Percentiles rank a stretch among this genome's conserved stretches.
phyloP scores from a whole-genome alignment of 257 asterid genomes.

The Oldenlandia corymbosa region DNA sequence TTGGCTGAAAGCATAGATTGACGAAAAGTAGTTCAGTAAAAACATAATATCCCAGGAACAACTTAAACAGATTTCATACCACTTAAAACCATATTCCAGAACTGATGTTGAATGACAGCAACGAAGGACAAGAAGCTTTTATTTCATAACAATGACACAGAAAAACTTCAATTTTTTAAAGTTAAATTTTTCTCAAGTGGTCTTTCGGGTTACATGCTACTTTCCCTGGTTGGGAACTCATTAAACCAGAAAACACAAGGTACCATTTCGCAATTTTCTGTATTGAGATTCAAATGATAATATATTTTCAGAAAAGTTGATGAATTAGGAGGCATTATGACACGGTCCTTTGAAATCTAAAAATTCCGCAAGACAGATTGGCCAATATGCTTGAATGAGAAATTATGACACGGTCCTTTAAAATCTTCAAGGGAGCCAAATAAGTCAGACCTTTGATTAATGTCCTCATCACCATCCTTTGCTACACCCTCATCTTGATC shows the following conservation, averaged over 20 bases:
- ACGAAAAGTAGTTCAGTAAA: background rate
- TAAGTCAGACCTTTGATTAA: conserved; percentile 57
- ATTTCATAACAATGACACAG: background rate
- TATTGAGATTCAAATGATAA: too few relatives aligned
- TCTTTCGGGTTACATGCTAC: background rate
- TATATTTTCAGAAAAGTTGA: too few relatives aligned
- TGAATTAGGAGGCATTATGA: too few relatives aligned
- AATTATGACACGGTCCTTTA: too few relatives aligned
- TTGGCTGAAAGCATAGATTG: background rate
- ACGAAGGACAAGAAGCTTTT: background rate
- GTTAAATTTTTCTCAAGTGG: background rate
- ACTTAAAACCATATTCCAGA: background rate
- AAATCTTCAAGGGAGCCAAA: background rate
- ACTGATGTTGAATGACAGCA: background rate
- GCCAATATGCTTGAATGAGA: conserved; percentile 1
- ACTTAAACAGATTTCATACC: background rate
- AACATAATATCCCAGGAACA: background rate
- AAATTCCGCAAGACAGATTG: background rate
- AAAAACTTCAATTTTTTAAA: background rate
- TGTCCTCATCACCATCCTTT: conserved; percentile 41
- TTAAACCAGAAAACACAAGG: background rate
- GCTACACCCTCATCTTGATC: conserved; percentile 34
- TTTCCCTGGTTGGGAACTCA: background rate
- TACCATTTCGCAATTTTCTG: background rate
- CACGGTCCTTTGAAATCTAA: too few relatives aligned